These are phyloP conservation scores for Fragaria ananassa DNA, from an alignment of 306 rosid genomes.

Conservation along the genomic window DNA sequence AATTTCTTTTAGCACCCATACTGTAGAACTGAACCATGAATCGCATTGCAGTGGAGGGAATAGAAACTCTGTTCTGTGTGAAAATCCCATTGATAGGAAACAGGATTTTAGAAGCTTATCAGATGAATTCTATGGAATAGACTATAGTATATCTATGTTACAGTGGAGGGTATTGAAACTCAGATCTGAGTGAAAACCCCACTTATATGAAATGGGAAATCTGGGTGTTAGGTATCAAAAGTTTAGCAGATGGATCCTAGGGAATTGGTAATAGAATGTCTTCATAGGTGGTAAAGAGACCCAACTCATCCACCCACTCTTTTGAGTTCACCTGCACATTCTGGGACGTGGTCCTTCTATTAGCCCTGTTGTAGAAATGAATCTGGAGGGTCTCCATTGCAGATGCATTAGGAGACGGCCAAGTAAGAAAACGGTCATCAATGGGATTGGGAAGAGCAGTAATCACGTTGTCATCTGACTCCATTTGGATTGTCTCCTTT, in stretches of 20 bases:
- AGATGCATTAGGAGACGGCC: not conserved
- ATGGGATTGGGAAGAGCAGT: not conserved
- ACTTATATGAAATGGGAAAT: not conserved
- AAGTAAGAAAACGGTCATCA: not conserved
- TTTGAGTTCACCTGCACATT: not conserved
- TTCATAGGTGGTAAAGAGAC: not conserved
- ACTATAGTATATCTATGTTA: not conserved
- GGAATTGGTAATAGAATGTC: not conserved
- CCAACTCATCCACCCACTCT: not conserved
- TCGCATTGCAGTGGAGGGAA: not conserved
- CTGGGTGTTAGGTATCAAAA: not conserved
- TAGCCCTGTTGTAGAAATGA: not conserved
- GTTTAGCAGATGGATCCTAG: not conserved
- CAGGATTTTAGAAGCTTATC: not conserved
- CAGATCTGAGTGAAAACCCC: not conserved
- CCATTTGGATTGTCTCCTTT: not conserved
- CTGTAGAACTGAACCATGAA: not conserved
- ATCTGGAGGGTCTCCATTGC: not conserved
- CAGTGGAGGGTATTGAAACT: not conserved
- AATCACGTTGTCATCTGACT: not conserved
- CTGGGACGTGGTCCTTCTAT: not conserved
- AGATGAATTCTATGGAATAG: not conserved
- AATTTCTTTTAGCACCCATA: not conserved
- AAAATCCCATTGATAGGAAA: not conserved
- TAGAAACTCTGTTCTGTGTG: not conserved